phyloP scores from a whole-genome alignment of 345 rosid species.

The Syzygium grande region DNA sequence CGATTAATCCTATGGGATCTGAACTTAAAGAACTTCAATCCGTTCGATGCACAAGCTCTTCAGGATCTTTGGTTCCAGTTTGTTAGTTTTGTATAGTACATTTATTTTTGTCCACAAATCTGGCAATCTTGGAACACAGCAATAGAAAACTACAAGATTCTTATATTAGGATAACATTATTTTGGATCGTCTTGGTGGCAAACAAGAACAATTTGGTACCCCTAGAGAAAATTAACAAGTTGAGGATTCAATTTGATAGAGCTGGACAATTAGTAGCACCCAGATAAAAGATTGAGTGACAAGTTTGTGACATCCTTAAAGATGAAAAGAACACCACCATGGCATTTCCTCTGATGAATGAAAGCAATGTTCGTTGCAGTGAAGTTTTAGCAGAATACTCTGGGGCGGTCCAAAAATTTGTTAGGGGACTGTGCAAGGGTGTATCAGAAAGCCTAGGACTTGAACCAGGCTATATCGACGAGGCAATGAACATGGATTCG shows the following conservation, averaged over 20 bases:
- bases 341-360: background rate
- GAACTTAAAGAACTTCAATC: background rate
- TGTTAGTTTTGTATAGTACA: background rate
- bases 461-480: constrained; percentile 17
- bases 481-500: constrained; percentile 13
- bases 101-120: background rate
- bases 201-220: background rate
- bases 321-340: background rate
- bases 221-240: background rate
- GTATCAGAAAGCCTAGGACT: constrained; percentile 46
- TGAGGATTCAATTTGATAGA: background rate
- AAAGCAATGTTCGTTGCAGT: constrained; percentile 5
- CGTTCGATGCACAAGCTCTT: background rate
- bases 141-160: background rate
- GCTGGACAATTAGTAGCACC: background rate
- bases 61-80: background rate
- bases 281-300: background rate
- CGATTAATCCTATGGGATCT: background rate
- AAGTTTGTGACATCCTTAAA: background rate
- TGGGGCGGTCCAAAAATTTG: constrained; percentile 18
- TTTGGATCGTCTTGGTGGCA: background rate
- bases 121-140: background rate
- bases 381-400: constrained; percentile 20
- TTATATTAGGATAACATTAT: background rate
- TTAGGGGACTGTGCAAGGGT: constrained; percentile 23